Conservation (phyloP, 169 alveolate species). For the Neospora caninum region DNA sequence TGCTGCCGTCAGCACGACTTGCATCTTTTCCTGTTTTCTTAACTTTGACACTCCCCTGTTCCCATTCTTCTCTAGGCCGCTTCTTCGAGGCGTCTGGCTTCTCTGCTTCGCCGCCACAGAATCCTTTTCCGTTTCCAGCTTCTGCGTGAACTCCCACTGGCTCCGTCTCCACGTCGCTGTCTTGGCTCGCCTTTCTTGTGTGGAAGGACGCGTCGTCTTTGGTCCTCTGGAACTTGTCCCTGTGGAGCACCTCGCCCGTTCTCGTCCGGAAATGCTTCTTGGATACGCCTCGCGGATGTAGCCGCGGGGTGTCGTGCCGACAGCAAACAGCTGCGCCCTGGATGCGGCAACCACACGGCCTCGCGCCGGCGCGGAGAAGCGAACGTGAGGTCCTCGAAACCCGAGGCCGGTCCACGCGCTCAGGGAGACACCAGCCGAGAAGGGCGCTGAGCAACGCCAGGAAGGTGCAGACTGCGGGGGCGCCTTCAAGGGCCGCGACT, state of each 20-base stretch:
- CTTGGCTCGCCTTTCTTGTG: no score
- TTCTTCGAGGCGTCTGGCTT: no score
- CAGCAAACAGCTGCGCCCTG: background rate
- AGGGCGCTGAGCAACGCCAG: conserved; percentile 3
- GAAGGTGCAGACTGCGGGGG: background rate
- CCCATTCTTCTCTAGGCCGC: no score
- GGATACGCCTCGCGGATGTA: background rate
- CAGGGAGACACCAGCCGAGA: background rate
- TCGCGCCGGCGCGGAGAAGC: no score
- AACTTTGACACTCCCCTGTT: no score
- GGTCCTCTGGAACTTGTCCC: background rate
- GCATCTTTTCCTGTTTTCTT: no score
- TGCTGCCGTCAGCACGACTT: no score
- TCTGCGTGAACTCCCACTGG: no score
- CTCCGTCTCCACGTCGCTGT: no score
- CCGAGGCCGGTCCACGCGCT: background rate
- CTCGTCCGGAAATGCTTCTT: background rate
- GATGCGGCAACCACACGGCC: background rate
- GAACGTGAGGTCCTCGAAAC: background rate
- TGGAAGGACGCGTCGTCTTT: no score
- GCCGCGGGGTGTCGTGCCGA: background rate
- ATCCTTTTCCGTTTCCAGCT: no score
- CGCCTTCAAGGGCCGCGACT: conserved; percentile 1
- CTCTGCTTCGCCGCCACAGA: no score
- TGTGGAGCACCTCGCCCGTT: background rate